Conservation (phyloP, 2,329 filamentous ascomycete genomes). For the Bipolaris zeicola region DNA sequence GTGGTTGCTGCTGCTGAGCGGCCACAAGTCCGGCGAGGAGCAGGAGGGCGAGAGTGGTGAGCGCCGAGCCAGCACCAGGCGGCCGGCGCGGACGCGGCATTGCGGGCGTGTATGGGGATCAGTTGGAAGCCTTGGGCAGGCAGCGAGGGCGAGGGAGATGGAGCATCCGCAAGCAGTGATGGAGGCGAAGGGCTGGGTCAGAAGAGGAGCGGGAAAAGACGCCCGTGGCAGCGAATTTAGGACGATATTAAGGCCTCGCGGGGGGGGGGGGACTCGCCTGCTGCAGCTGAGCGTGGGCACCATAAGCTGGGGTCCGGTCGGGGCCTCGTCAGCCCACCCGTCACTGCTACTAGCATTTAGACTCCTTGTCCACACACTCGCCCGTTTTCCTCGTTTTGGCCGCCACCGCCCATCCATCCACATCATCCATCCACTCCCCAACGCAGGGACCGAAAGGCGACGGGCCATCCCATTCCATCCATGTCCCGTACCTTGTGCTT, state of each 20-base stretch:
- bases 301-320: conserved; percentile 19
- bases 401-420: background rate
- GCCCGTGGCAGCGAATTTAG: conserved; percentile 22
- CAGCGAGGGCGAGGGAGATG: conserved; percentile 37
- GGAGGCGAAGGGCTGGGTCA: conserved; percentile 7
- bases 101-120: conserved; percentile 27
- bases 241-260: conserved; percentile 28
- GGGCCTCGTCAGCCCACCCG: conserved; percentile 19
- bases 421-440: too few species aligned
- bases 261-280: conserved; percentile 26
- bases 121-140: conserved; percentile 38
- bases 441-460: conserved; percentile 9
- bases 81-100: conserved; percentile 50
- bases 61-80: conserved; percentile 47
- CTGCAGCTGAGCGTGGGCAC: conserved; percentile 27
- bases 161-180: conserved; percentile 37
- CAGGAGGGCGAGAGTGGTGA: conserved; percentile 45
- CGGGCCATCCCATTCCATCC: background rate
- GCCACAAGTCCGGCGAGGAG: conserved; percentile 46
- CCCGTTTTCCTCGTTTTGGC: conserved; percentile 26
- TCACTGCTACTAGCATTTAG: conserved; percentile 1
- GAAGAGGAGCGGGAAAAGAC: conserved; percentile 12
- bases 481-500: too few species aligned
- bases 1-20: conserved; percentile 52
- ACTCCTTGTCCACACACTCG: conserved; percentile 21